Percentiles rank a stretch among this genome's conserved stretches.
Evolutionary conservation across 768 basidiomycete genomes (phyloP).

Genomic region (Pleurotus tuoliensis): DNA sequence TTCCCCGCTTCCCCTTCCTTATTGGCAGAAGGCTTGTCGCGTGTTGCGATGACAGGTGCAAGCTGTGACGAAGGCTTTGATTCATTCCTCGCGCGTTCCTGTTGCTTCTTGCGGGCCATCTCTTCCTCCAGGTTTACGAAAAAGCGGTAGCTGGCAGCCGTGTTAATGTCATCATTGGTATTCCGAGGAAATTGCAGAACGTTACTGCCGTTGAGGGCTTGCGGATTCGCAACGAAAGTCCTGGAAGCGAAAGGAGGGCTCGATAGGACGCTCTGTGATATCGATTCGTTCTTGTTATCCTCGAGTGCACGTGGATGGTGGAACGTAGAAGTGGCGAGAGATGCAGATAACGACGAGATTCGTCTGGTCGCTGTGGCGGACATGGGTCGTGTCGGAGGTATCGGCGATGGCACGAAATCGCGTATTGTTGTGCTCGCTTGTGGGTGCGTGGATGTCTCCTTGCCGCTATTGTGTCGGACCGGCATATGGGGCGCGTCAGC

Average conservation of each 20-base stretch:
- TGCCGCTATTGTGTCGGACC: conserved; percentile 12
- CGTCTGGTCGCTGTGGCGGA: conserved; percentile 34
- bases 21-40: conserved; percentile 9
- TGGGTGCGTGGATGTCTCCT: conserved; percentile 19
- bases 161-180: conserved; percentile 37
- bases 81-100: conserved; percentile 18
- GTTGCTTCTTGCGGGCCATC: conserved; percentile 24
- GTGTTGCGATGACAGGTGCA: conserved; percentile 12
- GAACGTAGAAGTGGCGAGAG: conserved; percentile 56
- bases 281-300: conserved; percentile 14
- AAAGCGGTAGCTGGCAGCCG: conserved; percentile 41
- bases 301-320: conserved; percentile 40
- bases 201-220: conserved; percentile 25
- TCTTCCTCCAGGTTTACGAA: conserved; percentile 42
- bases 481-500: conserved; percentile 12
- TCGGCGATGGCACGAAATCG: conserved; percentile 52
- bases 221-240: conserved; percentile 1
- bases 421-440: conserved; percentile 38
- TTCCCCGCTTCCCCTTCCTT: conserved; percentile 14
- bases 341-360: conserved; percentile 67
- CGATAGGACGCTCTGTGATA: conserved; percentile 1
- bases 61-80: conserved; percentile 10
- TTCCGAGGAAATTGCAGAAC: conserved; percentile 35
- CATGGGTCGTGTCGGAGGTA: conserved; percentile 34
- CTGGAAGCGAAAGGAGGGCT: not conserved